A percentile compares a stretch with the other conserved stretches of the same genome.
Evolutionary conservation across 164 flowering plant genomes (phyloP).

Genomic region (Tinospora cordifolia): DNA sequence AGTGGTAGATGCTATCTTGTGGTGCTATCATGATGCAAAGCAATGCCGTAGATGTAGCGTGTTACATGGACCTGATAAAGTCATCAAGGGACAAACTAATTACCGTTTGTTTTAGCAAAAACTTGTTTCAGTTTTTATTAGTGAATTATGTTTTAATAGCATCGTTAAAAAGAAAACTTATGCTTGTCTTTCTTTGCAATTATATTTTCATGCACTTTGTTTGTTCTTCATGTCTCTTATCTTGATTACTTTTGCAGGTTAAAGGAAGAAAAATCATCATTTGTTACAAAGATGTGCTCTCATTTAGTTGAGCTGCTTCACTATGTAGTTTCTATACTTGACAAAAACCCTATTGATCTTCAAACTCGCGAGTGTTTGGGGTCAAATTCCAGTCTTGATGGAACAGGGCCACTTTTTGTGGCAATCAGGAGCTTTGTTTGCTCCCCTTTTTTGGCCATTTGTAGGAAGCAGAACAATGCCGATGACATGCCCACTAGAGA

Average conservation of each 20-base stretch:
- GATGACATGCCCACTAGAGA: constrained; percentile 23
- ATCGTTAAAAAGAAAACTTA: background rate
- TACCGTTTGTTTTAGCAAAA: background rate
- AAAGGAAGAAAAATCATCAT: constrained; percentile 36
- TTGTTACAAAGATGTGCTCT: constrained; percentile 34
- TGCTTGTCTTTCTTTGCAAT: background rate
- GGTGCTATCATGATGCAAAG: background rate
- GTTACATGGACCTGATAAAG: background rate
- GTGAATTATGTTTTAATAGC: background rate
- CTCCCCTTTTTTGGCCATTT: constrained; percentile 41
- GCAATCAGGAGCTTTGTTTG: constrained; percentile 44
- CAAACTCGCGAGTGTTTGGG: constrained; percentile 29
- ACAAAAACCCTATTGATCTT: constrained; percentile 31
- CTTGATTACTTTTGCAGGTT: constrained; percentile 36
- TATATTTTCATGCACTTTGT: background rate
- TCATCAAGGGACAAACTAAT: background rate
- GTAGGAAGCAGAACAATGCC: constrained; percentile 24
- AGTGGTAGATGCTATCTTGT: background rate
- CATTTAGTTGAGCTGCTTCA: constrained; percentile 42
- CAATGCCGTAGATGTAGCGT: background rate
- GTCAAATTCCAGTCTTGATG: constrained; percentile 25
- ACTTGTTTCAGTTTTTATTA: background rate
- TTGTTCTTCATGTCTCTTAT: background rate
- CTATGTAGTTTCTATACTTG: constrained; percentile 34
- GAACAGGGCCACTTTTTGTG: constrained; percentile 23